Evolutionary conservation across 768 basidiomycete genomes (phyloP), one percentile per base, ranked within the genome.

Genomic region (Pleurotus platypus): DNA sequence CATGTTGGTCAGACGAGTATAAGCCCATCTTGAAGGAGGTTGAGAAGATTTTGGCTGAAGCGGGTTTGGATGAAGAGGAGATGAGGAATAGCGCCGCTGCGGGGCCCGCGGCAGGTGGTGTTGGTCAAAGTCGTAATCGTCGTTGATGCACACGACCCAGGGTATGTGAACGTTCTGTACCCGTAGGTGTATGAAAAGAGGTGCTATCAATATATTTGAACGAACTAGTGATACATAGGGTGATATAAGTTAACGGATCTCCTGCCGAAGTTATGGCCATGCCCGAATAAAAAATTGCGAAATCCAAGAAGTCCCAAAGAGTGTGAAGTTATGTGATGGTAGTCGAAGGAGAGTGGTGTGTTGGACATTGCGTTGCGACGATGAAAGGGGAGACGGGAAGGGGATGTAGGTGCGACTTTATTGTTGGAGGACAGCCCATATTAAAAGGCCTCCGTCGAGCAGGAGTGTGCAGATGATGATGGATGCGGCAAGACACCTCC

Each of bases 1-100:
- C 22, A 37, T 24, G 43, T 40, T 27, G 60, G 15, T 50, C 65
- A 91, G 90, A 72, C n/a, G 76, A 75, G 37, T 96, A 96, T 66
- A 90, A 92, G 64, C 94, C 92, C 0, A 79, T 91, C 5, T 69
- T 95, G 15, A 75, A 86, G 60, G 90, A 94, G 66, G 87, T 94
- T 2, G 91, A 92, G 66, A 87, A 81, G 62, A 94, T 94, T 43
- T 69, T 93, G 50, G 82, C 80, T 8, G 91, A 92, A 62, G 92
- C 94, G 0, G 93, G 92, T 0, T 69, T 94, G 51, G 90, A 94
- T 57, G 89, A 90, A 59, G 87, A 90, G 18, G 90, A 92, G 63
- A 89, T 92, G 80, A 77, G 77, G 62, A 74, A 72, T 58, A 79
- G 80, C 20, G 85, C 83, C 3, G 78, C 74, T 15, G 78, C 72